Percentiles rank a stretch among this genome's conserved stretches.
Conservation (phyloP, 306 rosid species). For the Senna siamea region DNA sequence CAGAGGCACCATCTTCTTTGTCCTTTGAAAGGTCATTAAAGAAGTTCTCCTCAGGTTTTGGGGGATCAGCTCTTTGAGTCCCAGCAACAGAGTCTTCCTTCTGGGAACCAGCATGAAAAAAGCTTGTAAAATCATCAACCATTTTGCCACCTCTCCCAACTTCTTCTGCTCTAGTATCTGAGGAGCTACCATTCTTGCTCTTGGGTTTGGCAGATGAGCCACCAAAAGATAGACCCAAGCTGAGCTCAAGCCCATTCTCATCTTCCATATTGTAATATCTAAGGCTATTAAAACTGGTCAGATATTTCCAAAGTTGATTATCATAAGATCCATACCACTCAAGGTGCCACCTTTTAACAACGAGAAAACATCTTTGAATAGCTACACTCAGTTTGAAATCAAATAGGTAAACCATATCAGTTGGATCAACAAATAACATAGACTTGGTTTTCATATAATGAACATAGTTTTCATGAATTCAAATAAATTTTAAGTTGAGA, state of each 20-base stretch:
- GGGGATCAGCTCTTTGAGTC: slow-evolving; percentile 57
- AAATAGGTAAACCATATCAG: slow-evolving; percentile 34
- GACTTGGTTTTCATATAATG: background rate
- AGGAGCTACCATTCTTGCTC: slow-evolving; percentile 73
- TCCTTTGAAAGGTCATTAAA: slow-evolving; percentile 83
- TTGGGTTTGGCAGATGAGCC: slow-evolving; percentile 79
- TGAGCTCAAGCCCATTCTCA: slow-evolving; percentile 92
- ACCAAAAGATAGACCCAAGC: slow-evolving; percentile 89
- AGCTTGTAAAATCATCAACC: slow-evolving; percentile 78
- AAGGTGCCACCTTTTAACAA: slow-evolving; percentile 22
- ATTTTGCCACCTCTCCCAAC: slow-evolving; percentile 71
- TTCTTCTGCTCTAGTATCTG: slow-evolving; percentile 64
- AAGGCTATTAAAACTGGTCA: slow-evolving; percentile 35
- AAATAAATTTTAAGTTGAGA: background rate
- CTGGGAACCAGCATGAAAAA: slow-evolving; percentile 66
- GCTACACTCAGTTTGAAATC: slow-evolving; percentile 37
- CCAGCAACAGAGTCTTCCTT: slow-evolving; percentile 67
- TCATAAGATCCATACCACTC: slow-evolving; percentile 20
- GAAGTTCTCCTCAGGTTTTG: slow-evolving; percentile 78
- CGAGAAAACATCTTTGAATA: slow-evolving; percentile 29
- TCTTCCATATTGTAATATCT: slow-evolving; percentile 70
- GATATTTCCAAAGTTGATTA: slow-evolving; percentile 29
- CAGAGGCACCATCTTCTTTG: slow-evolving; percentile 63
- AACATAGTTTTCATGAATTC: slow-evolving; percentile 15
- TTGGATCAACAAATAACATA: slow-evolving; percentile 29